Base-by-base conservation (phyloP, 495 filamentous ascomycete species). In the Margaritispora aquatica region DNA sequence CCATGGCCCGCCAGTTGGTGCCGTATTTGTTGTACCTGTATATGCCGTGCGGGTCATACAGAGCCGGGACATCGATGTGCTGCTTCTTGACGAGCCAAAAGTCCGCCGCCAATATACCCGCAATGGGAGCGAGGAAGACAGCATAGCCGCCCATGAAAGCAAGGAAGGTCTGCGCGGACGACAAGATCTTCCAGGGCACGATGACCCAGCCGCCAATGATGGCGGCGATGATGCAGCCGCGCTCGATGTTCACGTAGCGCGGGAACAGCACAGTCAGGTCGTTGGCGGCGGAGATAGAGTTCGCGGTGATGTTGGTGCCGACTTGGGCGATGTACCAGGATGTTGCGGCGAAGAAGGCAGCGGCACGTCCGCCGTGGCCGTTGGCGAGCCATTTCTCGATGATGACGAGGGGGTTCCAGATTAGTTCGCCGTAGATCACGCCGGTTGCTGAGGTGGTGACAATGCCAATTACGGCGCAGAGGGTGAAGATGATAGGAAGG, bases 391-490 rank as follows among this genome's bases (percentile, higher is more conserved):
- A 96, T 23, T 71, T 74, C 51, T 78, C 77, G 21, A 97, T 80
- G 0, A 97, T 80, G 11, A 82, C 79, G 1, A 96, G 81, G 0
- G 92, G 92, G 63, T 91, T 90, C 92, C 92, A 97, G 65, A 96
- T 87, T 1, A 87, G 75, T 1, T 86, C 73, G 19, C 80, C 79
- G 66, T 80, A 85, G 57, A 81, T 74, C 5, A 74, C 71, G 55
- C 73, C 71, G n/a, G 75, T 74, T 3, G 80, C 80, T 15, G 75
- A 77, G 10, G 80, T 77, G 21, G 75, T 74, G 26, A 80, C 72
- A 49, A 82, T 80, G 29, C 79, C 80, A 21, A 81, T 66, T 2
- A 80, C 57, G 11, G 74, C 74, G 61, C 78, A 76, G 44, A 75
- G 61, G 24, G 81, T 85, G 68, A 82, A 82, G 55, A 86, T 72